Evolutionary conservation across 352 stramenopile genomes (phyloP).

Genomic region (Phytopythium cucurbitacearum): DNA sequence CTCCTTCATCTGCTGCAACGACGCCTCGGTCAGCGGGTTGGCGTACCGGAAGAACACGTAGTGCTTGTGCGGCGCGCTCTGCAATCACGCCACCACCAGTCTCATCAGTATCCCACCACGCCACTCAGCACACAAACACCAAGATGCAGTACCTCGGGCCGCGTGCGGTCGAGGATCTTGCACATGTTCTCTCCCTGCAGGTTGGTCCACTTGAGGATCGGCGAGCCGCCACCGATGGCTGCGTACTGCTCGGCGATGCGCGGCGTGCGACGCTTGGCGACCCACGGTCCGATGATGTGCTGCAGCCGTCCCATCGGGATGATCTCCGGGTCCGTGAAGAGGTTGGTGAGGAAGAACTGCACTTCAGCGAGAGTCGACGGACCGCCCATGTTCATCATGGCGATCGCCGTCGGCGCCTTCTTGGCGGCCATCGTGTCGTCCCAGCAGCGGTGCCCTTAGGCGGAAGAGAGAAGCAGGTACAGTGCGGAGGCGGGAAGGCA

Average conservation of each 20-base stretch:
- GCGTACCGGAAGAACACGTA: conserved; percentile 99
- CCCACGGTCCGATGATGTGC: conserved; percentile 68
- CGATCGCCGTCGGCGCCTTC: conserved; percentile 61
- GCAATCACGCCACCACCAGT: not conserved
- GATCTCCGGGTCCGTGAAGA: conserved; percentile 99
- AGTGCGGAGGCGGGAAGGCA: not conserved
- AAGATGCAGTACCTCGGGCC: conserved; percentile 48
- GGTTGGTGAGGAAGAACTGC: conserved; percentile 97
- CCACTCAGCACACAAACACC: conserved; percentile 2
- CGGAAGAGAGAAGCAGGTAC: too few species aligned
- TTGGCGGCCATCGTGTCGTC: conserved; percentile 15
- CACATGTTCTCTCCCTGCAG: conserved; percentile 92
- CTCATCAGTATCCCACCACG: conserved; percentile 4
- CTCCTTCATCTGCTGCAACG: conserved; percentile 92
- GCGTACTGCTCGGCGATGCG: conserved; percentile 95
- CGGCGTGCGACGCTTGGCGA: conserved; percentile 88
- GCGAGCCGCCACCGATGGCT: conserved; percentile 95
- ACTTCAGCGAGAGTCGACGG: conserved; percentile 94
- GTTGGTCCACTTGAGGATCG: conserved; percentile 97
- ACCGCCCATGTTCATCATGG: conserved; percentile 97
- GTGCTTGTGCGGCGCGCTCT: conserved; percentile 88
- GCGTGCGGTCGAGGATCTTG: conserved; percentile 86
- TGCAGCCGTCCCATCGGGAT: conserved; percentile 95
- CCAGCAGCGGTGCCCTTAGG: conserved; percentile 16
- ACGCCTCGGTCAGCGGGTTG: conserved; percentile 95